These are phyloP conservation scores for Arthrinium phaeospermum DNA, from an alignment of 2,329 filamentous ascomycete genomes.

Conservation along the genomic window DNA sequence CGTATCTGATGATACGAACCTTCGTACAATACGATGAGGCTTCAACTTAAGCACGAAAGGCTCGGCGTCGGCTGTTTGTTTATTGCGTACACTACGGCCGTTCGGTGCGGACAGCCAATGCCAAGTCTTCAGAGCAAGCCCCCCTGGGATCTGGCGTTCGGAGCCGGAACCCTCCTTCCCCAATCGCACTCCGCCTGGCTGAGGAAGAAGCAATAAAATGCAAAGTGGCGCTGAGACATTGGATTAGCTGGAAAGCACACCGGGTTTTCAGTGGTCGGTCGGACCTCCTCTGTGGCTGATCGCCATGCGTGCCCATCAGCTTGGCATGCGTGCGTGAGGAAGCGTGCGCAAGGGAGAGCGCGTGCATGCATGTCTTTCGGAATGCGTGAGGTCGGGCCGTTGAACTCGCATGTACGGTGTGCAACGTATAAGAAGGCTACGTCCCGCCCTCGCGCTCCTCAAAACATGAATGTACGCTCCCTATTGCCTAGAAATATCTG, in stretches of 20 bases:
- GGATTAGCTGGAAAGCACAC: not conserved
- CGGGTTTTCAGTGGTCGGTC: not conserved
- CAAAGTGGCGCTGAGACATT: not conserved
- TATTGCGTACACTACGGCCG: not conserved
- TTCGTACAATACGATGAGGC: not conserved
- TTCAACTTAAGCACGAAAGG: not conserved
- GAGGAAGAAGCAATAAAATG: not conserved
- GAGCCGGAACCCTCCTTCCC: not conserved
- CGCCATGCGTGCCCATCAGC: not conserved
- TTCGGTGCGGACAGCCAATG: not conserved
- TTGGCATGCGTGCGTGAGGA: not conserved
- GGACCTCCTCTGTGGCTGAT: not conserved
- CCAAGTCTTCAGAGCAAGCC: not conserved
- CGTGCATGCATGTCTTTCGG: not conserved
- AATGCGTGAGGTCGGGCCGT: no score
- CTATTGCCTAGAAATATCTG: no score
- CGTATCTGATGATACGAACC: not conserved
- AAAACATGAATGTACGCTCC: no score
- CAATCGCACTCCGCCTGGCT: not conserved
- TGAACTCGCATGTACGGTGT: not conserved
- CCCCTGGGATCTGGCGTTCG: not conserved
- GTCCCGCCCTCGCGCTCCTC: no score
- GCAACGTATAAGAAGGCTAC: no score
- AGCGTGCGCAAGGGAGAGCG: no score
- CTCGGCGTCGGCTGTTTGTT: not conserved